A percentile compares a stretch with the other conserved stretches of the same genome.
Evolutionary conservation across 495 filamentous ascomycete species (phyloP).

Genomic region (Penicillium maclennaniae): DNA sequence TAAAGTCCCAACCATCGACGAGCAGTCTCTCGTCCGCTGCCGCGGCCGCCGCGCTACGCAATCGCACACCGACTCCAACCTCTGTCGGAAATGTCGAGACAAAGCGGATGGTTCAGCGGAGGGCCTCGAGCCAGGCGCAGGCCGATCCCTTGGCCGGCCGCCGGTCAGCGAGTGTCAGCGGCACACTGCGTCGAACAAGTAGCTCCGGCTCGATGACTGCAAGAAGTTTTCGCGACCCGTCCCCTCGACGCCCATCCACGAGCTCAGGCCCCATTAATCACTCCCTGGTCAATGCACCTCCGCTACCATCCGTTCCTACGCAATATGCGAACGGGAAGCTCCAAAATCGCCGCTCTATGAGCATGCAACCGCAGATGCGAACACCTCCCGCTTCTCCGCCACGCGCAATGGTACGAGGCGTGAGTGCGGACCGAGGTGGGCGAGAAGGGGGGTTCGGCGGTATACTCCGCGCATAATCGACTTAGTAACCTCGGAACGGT

Average conservation of each 20-base stretch:
- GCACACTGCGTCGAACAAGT: slow-evolving; percentile 53
- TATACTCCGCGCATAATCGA: slow-evolving; percentile 16
- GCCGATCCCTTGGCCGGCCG: slow-evolving; percentile 44
- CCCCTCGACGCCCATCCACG: slow-evolving; percentile 53
- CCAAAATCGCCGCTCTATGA: slow-evolving; percentile 46
- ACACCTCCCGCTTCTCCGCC: slow-evolving; percentile 46
- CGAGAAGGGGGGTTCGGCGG: slow-evolving; percentile 18
- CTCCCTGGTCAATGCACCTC: slow-evolving; percentile 51
- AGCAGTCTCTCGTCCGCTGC: slow-evolving; percentile 73
- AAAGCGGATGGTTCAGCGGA: slow-evolving; percentile 74
- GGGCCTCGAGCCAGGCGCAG: slow-evolving; percentile 64
- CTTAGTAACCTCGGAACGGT: slow-evolving; percentile 33
- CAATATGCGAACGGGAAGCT: slow-evolving; percentile 31
- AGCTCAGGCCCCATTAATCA: slow-evolving; percentile 29
- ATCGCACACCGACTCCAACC: slow-evolving; percentile 69
- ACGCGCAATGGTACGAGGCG: slow-evolving; percentile 33
- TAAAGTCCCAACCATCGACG: slow-evolving; percentile 59
- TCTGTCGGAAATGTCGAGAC: slow-evolving; percentile 78
- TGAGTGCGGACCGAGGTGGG: slow-evolving; percentile 43
- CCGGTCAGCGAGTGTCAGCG: slow-evolving; percentile 35
- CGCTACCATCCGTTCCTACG: slow-evolving; percentile 68
- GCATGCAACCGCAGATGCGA: slow-evolving; percentile 51
- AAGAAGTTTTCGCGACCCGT: slow-evolving; percentile 72
- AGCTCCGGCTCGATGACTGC: slow-evolving; percentile 83
- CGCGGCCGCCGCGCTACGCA: slow-evolving; percentile 77